These are phyloP conservation scores for Salix purpurea DNA, from an alignment of 345 rosid species.

Conservation along the genomic window DNA sequence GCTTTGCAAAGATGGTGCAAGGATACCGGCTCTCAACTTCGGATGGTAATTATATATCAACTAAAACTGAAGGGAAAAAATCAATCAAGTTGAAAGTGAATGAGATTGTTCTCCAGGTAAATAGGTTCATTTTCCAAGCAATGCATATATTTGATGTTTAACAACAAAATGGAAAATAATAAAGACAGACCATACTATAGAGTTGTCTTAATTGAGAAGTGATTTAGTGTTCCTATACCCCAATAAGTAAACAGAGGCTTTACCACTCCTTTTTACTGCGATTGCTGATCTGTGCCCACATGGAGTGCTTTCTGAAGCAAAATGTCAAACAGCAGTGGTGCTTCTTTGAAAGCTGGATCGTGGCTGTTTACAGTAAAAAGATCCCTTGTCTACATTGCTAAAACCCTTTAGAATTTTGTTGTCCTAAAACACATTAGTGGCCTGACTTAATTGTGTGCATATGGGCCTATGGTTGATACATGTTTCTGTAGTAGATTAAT, in stretches of 20 bases:
- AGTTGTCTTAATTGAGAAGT: background rate
- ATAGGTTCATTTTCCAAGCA: constrained; percentile 1
- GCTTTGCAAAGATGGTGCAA: constrained; percentile 81
- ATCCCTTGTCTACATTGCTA: background rate
- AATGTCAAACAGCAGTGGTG: background rate
- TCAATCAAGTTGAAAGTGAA: constrained; percentile 73
- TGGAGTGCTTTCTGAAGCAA: background rate
- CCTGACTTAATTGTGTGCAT: background rate
- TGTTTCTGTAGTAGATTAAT: background rate
- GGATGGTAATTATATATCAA: constrained; percentile 80
- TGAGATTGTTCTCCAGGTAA: constrained; percentile 90
- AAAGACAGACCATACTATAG: background rate
- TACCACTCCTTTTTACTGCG: background rate
- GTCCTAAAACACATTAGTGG: background rate
- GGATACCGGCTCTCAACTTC: constrained; percentile 65
- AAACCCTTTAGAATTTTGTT: background rate
- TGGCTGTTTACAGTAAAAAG: background rate
- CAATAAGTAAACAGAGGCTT: background rate
- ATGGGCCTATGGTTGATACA: background rate
- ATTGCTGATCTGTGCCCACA: background rate
- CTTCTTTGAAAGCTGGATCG: background rate
- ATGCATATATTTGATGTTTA: background rate
- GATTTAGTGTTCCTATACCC: background rate
- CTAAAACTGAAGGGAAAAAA: constrained; percentile 82
- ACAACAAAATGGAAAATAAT: background rate